phyloP scores from a whole-genome alignment of 805 yeast genomes.

The Wickerhamomyces xylosicus region DNA sequence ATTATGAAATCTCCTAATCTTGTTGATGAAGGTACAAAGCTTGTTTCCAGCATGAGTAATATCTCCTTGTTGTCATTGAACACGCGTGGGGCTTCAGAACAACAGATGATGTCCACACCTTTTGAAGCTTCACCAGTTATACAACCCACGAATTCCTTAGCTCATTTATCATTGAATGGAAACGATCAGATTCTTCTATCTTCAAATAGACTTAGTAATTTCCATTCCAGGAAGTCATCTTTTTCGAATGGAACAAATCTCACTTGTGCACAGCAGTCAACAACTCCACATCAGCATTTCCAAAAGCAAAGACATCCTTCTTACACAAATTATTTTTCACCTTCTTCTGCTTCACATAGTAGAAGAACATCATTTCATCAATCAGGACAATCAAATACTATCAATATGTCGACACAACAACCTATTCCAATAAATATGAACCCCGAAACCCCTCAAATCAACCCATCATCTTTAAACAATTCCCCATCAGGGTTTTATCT shows the following conservation, averaged over 20 bases:
- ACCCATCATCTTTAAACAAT: not conserved
- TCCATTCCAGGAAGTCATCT: not conserved
- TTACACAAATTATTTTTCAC: not conserved
- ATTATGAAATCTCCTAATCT: not conserved
- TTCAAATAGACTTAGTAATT: not conserved
- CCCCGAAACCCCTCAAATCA: not conserved
- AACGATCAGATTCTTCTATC: too few species aligned
- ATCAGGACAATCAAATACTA: not conserved
- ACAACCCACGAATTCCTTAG: too few species aligned
- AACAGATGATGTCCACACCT: too few species aligned
- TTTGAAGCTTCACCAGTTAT: too few species aligned
- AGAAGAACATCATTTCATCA: not conserved
- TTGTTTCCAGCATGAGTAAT: not conserved
- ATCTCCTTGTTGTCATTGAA: not conserved
- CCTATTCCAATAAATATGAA: not conserved
- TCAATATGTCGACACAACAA: too few species aligned
- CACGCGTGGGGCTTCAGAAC: not conserved
- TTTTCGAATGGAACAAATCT: not conserved
- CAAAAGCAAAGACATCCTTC: not conserved
- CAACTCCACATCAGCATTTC: not conserved
- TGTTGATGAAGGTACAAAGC: not conserved
- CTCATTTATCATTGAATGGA: too few species aligned
- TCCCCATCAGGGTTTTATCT: not conserved
- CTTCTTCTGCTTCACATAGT: not conserved
- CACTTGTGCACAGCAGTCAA: not conserved